Conservation (phyloP, 768 basidiomycete species). For the Tremella mesenterica region DNA sequence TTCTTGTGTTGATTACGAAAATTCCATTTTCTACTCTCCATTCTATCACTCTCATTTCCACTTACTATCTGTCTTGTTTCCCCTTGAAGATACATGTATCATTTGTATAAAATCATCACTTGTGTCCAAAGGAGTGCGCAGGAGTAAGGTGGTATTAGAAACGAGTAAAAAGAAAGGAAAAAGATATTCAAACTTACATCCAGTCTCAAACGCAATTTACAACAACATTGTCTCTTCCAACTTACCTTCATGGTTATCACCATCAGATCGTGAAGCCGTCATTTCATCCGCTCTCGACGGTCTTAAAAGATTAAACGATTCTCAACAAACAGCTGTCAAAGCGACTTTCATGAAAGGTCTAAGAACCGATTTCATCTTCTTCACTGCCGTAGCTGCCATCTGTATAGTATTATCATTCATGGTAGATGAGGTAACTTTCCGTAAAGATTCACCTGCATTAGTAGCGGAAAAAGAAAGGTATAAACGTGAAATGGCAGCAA, state of each 20-base stretch:
- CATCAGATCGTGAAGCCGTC: slow-evolving; percentile 4
- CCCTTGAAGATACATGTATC: background rate
- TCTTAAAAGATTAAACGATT: slow-evolving; percentile 1
- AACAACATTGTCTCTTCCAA: slow-evolving; percentile 25
- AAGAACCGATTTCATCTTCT: slow-evolving; percentile 28
- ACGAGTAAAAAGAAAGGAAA: too few relatives aligned
- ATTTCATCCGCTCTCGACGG: slow-evolving; percentile 8
- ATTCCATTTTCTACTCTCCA: too few relatives aligned
- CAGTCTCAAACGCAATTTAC: slow-evolving; percentile 37
- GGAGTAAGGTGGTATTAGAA: background rate
- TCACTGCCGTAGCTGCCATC: slow-evolving; percentile 16
- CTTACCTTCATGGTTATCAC: slow-evolving; percentile 1
- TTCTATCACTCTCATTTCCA: background rate
- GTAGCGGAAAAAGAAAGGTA: slow-evolving; percentile 7
- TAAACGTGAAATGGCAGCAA: background rate
- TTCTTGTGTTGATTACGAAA: too few relatives aligned
- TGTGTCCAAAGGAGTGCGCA: background rate
- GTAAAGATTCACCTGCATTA: slow-evolving; percentile 13
- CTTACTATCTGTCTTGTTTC: background rate
- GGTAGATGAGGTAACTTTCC: slow-evolving; percentile 17
- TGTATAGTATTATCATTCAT: slow-evolving; percentile 21
- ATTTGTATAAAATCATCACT: background rate
- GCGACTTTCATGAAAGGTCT: slow-evolving; percentile 27
- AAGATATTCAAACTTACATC: background rate
- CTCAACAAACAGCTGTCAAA: slow-evolving; percentile 4